These are phyloP conservation scores for Botryotinia narcissicola DNA, from an alignment of 2,329 filamentous ascomycete genomes.

Conservation along the genomic window DNA sequence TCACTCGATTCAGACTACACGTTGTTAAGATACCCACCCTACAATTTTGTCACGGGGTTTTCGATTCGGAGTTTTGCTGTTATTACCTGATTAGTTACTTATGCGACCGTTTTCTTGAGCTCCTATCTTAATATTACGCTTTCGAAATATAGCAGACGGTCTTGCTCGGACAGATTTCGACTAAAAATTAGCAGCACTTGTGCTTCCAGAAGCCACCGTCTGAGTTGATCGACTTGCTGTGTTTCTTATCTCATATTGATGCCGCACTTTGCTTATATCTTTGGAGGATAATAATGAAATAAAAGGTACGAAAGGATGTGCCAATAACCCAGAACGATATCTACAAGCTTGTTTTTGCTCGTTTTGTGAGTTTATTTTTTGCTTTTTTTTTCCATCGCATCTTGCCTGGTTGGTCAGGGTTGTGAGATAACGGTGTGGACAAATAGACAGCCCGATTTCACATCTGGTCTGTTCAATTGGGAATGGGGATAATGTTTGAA, in stretches of 20 bases:
- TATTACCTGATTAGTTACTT: not conserved
- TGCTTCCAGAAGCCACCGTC: not conserved
- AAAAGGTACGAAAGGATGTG: not conserved
- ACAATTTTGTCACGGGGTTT: not conserved
- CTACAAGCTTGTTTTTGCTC: not conserved
- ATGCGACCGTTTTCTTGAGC: not conserved
- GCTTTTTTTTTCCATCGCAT: not conserved
- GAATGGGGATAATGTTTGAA: not conserved
- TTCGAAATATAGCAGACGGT: not conserved
- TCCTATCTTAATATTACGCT: not conserved
- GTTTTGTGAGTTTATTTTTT: not conserved
- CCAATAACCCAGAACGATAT: not conserved
- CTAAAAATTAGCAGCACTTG: not conserved
- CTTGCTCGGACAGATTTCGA: not conserved
- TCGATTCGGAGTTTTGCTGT: not conserved
- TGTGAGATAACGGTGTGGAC: not conserved
- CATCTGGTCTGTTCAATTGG: not conserved
- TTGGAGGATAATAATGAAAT: conserved; percentile 1
- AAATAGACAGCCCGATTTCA: not conserved
- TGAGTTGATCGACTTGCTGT: not conserved
- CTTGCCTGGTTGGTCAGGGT: not conserved
- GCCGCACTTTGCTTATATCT: not conserved
- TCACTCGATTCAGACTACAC: not conserved
- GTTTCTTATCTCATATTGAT: not conserved
- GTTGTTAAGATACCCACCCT: not conserved